Conservation (phyloP, 768 basidiomycete species). For the Trametes villosa region DNA sequence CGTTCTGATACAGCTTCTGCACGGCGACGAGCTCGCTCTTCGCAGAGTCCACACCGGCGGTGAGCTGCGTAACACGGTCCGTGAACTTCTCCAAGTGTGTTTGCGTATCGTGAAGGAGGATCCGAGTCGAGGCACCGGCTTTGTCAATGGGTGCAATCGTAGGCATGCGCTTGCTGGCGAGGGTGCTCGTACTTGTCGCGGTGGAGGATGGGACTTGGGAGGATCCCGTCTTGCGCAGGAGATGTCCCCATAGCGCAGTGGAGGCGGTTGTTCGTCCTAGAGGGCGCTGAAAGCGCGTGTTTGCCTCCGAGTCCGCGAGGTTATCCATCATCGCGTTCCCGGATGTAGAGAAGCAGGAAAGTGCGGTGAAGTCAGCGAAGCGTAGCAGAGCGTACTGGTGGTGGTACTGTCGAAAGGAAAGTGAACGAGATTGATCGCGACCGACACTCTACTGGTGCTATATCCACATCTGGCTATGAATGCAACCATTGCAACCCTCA, state of each 20-base stretch:
- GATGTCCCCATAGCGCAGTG: slow-evolving; percentile 25
- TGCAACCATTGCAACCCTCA: no score
- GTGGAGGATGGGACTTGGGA: slow-evolving; percentile 10
- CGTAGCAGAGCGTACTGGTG: no score
- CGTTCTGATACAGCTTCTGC: slow-evolving; percentile 61
- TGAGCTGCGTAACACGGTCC: slow-evolving; percentile 54
- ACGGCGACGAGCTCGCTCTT: slow-evolving; percentile 56
- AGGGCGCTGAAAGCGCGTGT: no score
- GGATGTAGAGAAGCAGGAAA: no score
- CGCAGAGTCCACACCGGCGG: slow-evolving; percentile 53
- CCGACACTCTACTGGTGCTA: no score
- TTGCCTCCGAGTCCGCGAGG: no score
- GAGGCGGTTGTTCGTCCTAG: slow-evolving; percentile 1
- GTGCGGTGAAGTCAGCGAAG: no score
- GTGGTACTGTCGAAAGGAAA: no score
- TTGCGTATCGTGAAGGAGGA: slow-evolving; percentile 76
- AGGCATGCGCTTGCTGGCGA: slow-evolving; percentile 32
- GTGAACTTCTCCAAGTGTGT: slow-evolving; percentile 72
- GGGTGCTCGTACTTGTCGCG: slow-evolving; percentile 8
- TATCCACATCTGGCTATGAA: no score
- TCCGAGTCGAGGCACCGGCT: slow-evolving; percentile 68
- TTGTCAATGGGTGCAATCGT: slow-evolving; percentile 60
- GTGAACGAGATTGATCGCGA: no score
- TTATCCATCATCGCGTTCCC: no score
- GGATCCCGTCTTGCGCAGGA: slow-evolving; percentile 12